Evolutionary conservation across 2,329 filamentous ascomycete genomes (phyloP).

Genomic region (Exophiala lecanii-corni): DNA sequence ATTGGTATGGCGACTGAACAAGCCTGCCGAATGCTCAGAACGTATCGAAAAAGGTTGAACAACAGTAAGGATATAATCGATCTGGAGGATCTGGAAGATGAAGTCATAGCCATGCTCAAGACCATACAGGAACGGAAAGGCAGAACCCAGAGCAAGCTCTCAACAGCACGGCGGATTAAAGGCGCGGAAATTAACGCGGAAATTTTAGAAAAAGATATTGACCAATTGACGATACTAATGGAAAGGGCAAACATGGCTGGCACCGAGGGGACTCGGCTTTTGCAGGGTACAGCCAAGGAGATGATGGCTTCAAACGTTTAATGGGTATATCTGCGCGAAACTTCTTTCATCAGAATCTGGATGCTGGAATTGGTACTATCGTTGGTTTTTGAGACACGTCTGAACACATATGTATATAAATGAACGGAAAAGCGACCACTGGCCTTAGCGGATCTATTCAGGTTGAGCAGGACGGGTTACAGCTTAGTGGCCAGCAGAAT

Average conservation of each 20-base stretch:
- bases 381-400: too few species aligned
- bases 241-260: constrained; percentile 14
- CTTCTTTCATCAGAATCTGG: too few species aligned
- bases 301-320: background rate
- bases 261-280: background rate
- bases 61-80: constrained; percentile 42
- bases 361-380: too few species aligned
- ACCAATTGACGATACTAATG: constrained; percentile 17
- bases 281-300: background rate
- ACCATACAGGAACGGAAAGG: constrained; percentile 37
- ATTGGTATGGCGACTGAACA: constrained; percentile 53
- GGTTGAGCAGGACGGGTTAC: too few species aligned
- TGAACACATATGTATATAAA: too few species aligned
- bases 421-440: too few species aligned
- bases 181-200: too few species aligned
- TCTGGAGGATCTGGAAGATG: constrained; percentile 52
- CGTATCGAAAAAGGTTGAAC: constrained; percentile 54
- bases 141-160: constrained; percentile 8
- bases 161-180: too few species aligned
- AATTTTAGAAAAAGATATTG: constrained; percentile 18
- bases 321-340: too few species aligned
- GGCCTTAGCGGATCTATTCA: too few species aligned
- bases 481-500: too few species aligned
- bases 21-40: constrained; percentile 52
- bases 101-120: constrained; percentile 48